A percentile compares a stretch with the other conserved stretches of the same genome.
These are phyloP conservation scores for Podila clonocystis DNA, from an alignment of 192 early-diverging fungal species.

Conservation along the genomic window DNA sequence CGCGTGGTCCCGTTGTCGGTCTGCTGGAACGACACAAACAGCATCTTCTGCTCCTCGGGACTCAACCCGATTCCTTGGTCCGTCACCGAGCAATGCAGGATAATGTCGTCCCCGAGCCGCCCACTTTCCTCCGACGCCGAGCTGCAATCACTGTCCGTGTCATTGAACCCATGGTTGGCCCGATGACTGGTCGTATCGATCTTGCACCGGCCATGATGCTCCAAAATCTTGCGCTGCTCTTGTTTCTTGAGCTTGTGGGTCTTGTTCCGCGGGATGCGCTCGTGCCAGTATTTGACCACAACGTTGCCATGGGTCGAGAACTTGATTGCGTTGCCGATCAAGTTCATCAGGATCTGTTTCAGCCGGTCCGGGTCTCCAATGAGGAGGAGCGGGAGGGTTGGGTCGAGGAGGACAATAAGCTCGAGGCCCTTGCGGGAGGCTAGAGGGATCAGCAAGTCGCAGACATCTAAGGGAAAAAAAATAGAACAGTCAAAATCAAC, in stretches of 20 bases:
- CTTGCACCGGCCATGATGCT: neutral
- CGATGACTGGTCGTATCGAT: constrained; percentile 4
- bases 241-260: neutral
- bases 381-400: constrained; percentile 62
- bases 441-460: constrained; percentile 69
- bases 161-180: neutral
- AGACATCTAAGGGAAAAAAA: constrained; percentile 40
- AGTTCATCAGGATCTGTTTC: constrained; percentile 78
- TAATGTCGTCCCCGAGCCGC: constrained; percentile 18
- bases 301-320: constrained; percentile 41
- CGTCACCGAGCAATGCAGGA: constrained; percentile 31
- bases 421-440: constrained; percentile 70
- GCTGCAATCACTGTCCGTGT: neutral
- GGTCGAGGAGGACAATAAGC: constrained; percentile 64
- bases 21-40: constrained; percentile 49
- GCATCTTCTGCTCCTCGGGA: constrained; percentile 48
- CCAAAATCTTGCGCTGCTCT: neutral
- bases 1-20: constrained; percentile 46
- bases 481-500: neutral
- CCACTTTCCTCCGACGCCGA: neutral
- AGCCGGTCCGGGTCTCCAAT: constrained; percentile 76
- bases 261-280: neutral
- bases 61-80: constrained; percentile 47
- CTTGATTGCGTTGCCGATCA: constrained; percentile 82
- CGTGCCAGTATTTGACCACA: constrained; percentile 44